Evolutionary conservation across 108 stramenopile species (phyloP).

Genomic region (Skeletonema costatum): DNA sequence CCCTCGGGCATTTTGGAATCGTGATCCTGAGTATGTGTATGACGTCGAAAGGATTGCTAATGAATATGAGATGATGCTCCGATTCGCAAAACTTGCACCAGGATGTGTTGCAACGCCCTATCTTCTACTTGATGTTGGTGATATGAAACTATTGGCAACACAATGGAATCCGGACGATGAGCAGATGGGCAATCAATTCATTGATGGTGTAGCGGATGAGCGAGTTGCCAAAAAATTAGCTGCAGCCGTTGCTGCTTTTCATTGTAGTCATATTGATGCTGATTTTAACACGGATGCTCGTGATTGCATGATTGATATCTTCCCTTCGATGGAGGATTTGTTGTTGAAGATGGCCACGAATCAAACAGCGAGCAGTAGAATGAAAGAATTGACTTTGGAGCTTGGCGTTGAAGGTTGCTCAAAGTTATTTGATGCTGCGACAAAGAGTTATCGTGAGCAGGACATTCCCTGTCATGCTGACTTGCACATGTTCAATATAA

Average conservation of each 20-base stretch:
- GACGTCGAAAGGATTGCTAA: background rate
- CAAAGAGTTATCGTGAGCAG: too few relatives aligned
- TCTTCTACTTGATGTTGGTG: background rate
- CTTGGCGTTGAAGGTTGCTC: too few relatives aligned
- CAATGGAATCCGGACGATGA: conserved; percentile 37
- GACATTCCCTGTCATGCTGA: conserved; percentile 16
- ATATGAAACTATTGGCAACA: conserved; percentile 45
- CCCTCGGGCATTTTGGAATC: conserved; percentile 5
- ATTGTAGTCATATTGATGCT: conserved; percentile 17
- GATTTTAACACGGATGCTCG: conserved; percentile 23
- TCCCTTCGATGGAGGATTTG: background rate
- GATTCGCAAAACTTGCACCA: background rate
- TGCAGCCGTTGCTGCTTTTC: conserved; percentile 27
- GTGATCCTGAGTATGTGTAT: background rate
- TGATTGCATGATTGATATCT: background rate
- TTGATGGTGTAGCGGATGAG: conserved; percentile 36
- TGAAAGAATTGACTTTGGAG: background rate
- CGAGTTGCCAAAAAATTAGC: conserved; percentile 26
- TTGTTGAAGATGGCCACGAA: background rate
- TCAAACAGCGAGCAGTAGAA: background rate
- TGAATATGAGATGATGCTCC: conserved; percentile 10
- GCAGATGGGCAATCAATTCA: conserved; percentile 42
- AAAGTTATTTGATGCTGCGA: too few relatives aligned
- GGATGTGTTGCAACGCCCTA: background rate
- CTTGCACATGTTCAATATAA: conserved; percentile 38